These are phyloP conservation scores for Aspergillus hortae DNA, from an alignment of 2,329 filamentous ascomycete species.

Conservation along the genomic window DNA sequence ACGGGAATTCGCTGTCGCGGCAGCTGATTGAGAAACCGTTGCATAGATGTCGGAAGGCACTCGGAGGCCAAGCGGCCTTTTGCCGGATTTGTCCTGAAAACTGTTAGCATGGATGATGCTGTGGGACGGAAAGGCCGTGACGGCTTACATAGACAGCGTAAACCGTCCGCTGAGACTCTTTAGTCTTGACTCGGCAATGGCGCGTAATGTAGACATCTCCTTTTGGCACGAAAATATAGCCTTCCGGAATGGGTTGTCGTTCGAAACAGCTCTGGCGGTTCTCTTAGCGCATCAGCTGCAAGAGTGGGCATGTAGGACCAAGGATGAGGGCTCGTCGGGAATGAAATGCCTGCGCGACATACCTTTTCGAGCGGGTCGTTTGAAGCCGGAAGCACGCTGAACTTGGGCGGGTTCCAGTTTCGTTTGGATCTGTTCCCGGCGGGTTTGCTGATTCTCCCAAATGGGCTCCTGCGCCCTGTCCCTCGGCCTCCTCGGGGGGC, in stretches of 20 bases:
- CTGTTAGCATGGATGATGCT: slow-evolving; percentile 5
- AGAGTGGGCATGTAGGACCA: background rate
- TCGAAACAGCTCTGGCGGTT: slow-evolving; percentile 29
- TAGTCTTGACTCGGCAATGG: slow-evolving; percentile 37
- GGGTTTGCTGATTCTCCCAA: background rate
- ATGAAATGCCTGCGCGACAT: slow-evolving; percentile 2
- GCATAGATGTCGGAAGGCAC: slow-evolving; percentile 38
- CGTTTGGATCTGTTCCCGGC: background rate
- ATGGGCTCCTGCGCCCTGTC: slow-evolving; percentile 1
- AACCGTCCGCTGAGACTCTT: slow-evolving; percentile 26
- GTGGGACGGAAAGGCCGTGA: background rate
- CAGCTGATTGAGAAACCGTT: slow-evolving; percentile 36
- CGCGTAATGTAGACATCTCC: slow-evolving; percentile 44
- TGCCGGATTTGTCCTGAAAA: slow-evolving; percentile 26
- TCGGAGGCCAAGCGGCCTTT: slow-evolving; percentile 40
- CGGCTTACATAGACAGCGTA: slow-evolving; percentile 38
- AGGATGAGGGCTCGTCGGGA: background rate
- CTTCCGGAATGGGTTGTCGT: slow-evolving; percentile 22
- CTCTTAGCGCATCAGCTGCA: slow-evolving; percentile 7
- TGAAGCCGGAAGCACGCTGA: slow-evolving; percentile 16
- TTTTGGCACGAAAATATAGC: slow-evolving; percentile 40
- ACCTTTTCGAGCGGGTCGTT: slow-evolving; percentile 28
- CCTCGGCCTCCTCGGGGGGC: slow-evolving; percentile 1
- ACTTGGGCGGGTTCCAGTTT: slow-evolving; percentile 13
- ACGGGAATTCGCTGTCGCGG: slow-evolving; percentile 39